Conservation (phyloP, 495 filamentous ascomycete genomes). For the Articulospora tetracladia region DNA sequence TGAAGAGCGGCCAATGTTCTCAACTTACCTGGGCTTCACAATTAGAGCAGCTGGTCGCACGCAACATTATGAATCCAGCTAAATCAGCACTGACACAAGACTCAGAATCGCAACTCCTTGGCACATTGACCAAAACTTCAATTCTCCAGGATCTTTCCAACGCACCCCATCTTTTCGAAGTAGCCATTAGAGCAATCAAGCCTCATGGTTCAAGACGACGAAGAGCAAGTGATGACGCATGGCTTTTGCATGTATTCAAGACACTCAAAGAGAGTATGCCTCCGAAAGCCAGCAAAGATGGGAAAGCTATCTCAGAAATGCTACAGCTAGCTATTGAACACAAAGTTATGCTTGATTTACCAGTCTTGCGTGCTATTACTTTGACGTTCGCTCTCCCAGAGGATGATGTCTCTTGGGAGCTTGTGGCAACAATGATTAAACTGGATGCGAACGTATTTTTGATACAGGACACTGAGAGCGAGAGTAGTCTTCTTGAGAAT, state of each 20-base stretch:
- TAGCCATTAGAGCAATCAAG: slow-evolving; percentile 52
- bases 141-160: slow-evolving; percentile 26
- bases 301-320: slow-evolving; percentile 31
- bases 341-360: slow-evolving; percentile 27
- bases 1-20: slow-evolving; percentile 5
- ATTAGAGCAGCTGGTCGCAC: slow-evolving; percentile 61
- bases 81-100: slow-evolving; percentile 35
- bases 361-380: slow-evolving; percentile 37
- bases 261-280: slow-evolving; percentile 34
- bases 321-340: slow-evolving; percentile 36
- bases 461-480: slow-evolving; percentile 28
- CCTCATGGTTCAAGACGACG: slow-evolving; percentile 50
- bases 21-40: slow-evolving; percentile 31
- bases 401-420: slow-evolving; percentile 51
- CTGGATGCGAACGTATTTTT: slow-evolving; percentile 70
- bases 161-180: slow-evolving; percentile 49
- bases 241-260: slow-evolving; percentile 65
- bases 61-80: slow-evolving; percentile 67
- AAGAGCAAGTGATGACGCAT: slow-evolving; percentile 52
- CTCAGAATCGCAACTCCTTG: slow-evolving; percentile 34
- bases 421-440: slow-evolving; percentile 57
- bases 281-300: slow-evolving; percentile 10
- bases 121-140: slow-evolving; percentile 35
- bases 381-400: slow-evolving; percentile 33
- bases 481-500: slow-evolving; percentile 31